These are phyloP conservation scores for Tetracentron sinense DNA, from an alignment of 164 flowering plant genomes.

Conservation along the genomic window DNA sequence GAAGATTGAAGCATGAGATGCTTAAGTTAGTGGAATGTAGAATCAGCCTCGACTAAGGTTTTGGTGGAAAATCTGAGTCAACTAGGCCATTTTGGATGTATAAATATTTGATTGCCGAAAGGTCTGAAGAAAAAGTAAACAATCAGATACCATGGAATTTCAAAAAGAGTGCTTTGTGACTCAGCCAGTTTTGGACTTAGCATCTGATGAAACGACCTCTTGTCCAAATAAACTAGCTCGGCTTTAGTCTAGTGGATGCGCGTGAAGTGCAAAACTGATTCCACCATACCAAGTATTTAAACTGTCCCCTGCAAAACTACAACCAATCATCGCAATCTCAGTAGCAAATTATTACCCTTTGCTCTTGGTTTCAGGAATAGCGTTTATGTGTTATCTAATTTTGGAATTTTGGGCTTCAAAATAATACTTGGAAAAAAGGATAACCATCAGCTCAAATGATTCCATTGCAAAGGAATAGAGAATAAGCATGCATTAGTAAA, in stretches of 20 bases:
- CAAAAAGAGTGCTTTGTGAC: conserved; percentile 13
- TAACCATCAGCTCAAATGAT: not conserved
- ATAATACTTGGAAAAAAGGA: not conserved
- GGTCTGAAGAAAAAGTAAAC: not conserved
- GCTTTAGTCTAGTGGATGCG: not conserved
- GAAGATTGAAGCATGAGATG: conserved; percentile 20
- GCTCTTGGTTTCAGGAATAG: not conserved
- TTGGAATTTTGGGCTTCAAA: not conserved
- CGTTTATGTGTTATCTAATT: not conserved
- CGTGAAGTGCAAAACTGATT: not conserved
- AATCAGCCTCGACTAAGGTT: conserved; percentile 27
- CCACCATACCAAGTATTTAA: no score
- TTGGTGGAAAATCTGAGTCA: conserved; percentile 21
- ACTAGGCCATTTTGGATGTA: conserved; percentile 14
- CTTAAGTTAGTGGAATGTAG: conserved; percentile 26
- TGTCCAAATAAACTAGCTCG: not conserved
- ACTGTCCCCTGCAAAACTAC: no score
- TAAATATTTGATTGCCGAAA: not conserved
- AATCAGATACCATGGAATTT: not conserved
- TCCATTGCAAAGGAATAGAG: no score
- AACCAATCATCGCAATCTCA: no score
- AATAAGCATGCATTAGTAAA: no score
- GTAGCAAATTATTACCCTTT: not conserved
- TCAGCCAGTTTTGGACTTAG: conserved; percentile 9
- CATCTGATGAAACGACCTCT: conserved; percentile 3